These are phyloP conservation scores for Lotmaria passim DNA, from an alignment of 208 protist genomes.

Conservation along the genomic window DNA sequence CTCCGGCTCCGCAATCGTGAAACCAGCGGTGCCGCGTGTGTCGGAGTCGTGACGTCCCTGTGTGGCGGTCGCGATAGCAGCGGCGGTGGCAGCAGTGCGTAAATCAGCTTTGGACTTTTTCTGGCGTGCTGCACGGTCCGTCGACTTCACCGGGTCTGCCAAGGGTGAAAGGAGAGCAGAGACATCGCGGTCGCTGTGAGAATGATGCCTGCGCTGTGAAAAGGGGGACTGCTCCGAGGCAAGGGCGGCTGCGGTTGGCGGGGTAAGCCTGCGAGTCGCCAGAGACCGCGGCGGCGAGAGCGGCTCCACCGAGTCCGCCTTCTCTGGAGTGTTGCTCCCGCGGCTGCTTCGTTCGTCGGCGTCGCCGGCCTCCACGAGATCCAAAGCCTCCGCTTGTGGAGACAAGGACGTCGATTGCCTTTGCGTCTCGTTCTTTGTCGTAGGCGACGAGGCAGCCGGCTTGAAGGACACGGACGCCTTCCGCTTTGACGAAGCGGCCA, in stretches of 20 bases:
- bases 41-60: not conserved
- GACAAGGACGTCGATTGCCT: not conserved
- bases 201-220: not conserved
- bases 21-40: not conserved
- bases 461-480: slow-evolving; percentile 6
- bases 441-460: no score
- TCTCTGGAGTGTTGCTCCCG: not conserved
- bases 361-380: slow-evolving; percentile 7
- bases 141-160: not conserved
- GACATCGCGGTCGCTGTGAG: not conserved
- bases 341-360: not conserved
- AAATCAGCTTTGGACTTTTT: not conserved
- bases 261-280: slow-evolving; percentile 6
- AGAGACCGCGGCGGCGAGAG: slow-evolving; percentile 1
- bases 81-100: not conserved
- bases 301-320: not conserved
- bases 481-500: not conserved
- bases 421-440: not conserved
- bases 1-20: slow-evolving; percentile 9
- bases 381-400: not conserved
- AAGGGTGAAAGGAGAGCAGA: not conserved
- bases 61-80: not conserved
- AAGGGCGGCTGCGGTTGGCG: slow-evolving; percentile 5
- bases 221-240: slow-evolving; percentile 1
- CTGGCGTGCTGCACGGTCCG: not conserved